Conservation (phyloP, 768 basidiomycete genomes). For the Hortiboletus flavorubellus region DNA sequence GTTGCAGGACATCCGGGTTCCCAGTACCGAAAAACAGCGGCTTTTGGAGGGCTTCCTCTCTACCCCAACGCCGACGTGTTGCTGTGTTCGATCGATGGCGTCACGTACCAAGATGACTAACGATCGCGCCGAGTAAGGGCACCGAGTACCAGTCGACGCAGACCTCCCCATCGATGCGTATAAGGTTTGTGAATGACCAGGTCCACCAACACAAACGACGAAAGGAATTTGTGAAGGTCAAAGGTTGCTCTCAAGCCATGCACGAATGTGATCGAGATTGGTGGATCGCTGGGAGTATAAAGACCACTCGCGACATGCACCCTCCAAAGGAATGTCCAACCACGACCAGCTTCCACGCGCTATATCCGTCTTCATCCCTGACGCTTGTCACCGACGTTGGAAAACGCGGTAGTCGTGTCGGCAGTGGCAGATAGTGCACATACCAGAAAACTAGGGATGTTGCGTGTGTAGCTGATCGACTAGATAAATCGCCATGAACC, state of each 20-base stretch:
- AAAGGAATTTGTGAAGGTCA: constrained; percentile 62
- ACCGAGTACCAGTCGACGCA: constrained; percentile 13
- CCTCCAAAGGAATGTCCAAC: constrained; percentile 88
- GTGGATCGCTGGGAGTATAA: too few relatives aligned
- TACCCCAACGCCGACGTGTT: constrained; percentile 19
- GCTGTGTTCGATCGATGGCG: neutral
- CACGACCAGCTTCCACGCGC: constrained; percentile 52
- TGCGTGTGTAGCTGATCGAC: constrained; percentile 78
- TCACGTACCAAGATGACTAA: constrained; percentile 59
- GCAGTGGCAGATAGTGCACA: constrained; percentile 70
- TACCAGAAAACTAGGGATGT: constrained; percentile 69
- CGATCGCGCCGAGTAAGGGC: constrained; percentile 14
- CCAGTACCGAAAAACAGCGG: constrained; percentile 69
- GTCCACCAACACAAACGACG: constrained; percentile 71
- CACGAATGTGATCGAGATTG: neutral
- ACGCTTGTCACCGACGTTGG: constrained; percentile 37
- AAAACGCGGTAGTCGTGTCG: constrained; percentile 53
- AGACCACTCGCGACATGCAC: constrained; percentile 57
- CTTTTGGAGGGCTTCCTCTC: constrained; percentile 55
- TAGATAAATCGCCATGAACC: constrained; percentile 24
- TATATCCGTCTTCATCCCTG: constrained; percentile 49
- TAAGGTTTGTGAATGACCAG: constrained; percentile 54
- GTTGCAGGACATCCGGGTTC: constrained; percentile 58
- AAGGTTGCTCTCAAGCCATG: constrained; percentile 63
- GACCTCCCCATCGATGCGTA: neutral